Percentiles rank a stretch among this genome's conserved stretches.
These are phyloP conservation scores for Rhododendron ovatum DNA, from an alignment of 148 eudicot genomes.

Conservation along the genomic window DNA sequence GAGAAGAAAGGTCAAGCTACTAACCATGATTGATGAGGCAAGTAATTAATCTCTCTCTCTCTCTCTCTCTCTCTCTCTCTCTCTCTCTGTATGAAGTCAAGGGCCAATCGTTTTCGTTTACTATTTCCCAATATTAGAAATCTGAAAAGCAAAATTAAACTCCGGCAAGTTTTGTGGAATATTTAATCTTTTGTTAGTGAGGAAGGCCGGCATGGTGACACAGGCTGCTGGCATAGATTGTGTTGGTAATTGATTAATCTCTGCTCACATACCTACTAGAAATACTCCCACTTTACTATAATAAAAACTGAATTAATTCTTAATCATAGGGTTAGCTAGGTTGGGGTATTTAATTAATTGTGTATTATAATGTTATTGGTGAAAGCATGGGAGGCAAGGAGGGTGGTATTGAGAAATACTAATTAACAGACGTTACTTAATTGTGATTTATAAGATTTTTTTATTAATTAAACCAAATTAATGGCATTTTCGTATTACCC, in stretches of 20 bases:
- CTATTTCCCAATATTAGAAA: constrained; percentile 19
- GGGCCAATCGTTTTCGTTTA: constrained; percentile 34
- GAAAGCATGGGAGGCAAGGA: neutral
- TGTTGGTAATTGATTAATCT: constrained; percentile 11
- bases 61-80: neutral
- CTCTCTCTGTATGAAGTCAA: constrained; percentile 17
- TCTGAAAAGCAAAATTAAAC: constrained; percentile 16
- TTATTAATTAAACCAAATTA: neutral
- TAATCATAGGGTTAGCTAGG: constrained; percentile 3
- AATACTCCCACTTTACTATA: neutral
- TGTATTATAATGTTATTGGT: neutral
- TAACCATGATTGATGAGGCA: constrained; percentile 96
- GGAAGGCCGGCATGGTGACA: constrained; percentile 36
- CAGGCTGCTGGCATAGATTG: constrained; percentile 18
- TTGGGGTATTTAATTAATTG: neutral
- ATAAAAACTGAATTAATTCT: neutral
- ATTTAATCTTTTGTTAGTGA: neutral
- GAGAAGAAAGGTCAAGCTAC: constrained; percentile 90
- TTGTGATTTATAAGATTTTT: neutral
- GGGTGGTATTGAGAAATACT: neutral
- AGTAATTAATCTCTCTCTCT: constrained; percentile 22
- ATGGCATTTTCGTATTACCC: neutral
- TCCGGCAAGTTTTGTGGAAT: constrained; percentile 19
- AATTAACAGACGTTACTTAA: neutral
- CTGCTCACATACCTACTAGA: constrained; percentile 3